Conservation (phyloP, 73 alveolate genomes). For the Paramecium caudatum region DNA sequence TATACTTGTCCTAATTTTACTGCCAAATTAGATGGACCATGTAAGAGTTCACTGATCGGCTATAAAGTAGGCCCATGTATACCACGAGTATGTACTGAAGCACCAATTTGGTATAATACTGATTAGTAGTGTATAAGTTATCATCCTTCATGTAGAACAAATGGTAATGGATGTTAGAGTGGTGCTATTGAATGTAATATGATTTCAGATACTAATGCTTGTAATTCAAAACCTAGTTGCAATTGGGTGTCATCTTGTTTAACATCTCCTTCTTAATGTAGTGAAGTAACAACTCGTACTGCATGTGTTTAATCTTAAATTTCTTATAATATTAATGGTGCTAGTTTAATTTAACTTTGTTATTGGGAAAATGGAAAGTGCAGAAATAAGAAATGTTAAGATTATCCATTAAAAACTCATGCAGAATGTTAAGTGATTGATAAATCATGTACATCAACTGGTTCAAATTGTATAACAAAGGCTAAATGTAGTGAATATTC, state of each 20-base stretch:
- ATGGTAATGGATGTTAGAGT: constrained; percentile 5
- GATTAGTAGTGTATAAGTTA: not conserved
- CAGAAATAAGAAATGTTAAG: constrained; percentile 35
- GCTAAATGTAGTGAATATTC: not conserved
- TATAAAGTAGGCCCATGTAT: not conserved
- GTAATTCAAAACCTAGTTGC: constrained; percentile 1
- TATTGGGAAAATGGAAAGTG: not conserved
- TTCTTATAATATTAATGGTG: not conserved
- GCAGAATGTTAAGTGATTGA: not conserved
- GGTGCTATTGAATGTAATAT: not conserved
- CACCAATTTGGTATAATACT: not conserved
- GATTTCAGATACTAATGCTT: not conserved
- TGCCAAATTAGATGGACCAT: constrained; percentile 6
- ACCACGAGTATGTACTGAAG: not conserved
- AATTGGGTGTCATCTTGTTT: constrained; percentile 29
- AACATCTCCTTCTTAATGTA: not conserved
- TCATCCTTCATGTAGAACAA: not conserved
- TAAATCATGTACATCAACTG: constrained; percentile 5
- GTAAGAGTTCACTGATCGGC: not conserved
- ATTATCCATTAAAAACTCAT: not conserved
- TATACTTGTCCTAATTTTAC: constrained; percentile 17
- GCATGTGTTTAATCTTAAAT: not conserved
- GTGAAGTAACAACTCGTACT: not conserved
- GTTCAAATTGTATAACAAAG: constrained; percentile 17
- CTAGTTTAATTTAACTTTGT: not conserved